Conservation (phyloP, 148 eudicot genomes). For the Rhododendron kiyosumense region DNA sequence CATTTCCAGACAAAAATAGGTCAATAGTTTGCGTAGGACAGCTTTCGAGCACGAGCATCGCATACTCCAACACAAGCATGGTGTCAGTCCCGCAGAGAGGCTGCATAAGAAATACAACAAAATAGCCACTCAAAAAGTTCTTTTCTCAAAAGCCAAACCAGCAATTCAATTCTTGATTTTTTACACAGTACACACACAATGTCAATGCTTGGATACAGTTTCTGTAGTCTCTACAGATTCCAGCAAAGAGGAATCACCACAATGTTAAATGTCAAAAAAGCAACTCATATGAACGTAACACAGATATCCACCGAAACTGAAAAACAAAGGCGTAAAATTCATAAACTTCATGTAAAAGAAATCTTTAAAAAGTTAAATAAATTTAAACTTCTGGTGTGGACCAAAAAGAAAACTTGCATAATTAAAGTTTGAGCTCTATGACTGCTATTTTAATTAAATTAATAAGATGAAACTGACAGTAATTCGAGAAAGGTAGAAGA, state of each 20-base stretch:
- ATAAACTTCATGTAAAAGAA: not conserved
- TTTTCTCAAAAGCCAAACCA: not conserved
- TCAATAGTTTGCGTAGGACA: constrained; percentile 91
- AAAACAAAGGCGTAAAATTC: not conserved
- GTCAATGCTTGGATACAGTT: not conserved
- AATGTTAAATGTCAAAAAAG: not conserved
- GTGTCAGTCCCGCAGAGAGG: constrained; percentile 92
- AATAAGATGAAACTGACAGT: not conserved
- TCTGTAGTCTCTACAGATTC: not conserved
- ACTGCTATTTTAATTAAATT: not conserved
- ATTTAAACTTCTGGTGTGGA: not conserved
- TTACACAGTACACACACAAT: not conserved
- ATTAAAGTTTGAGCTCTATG: not conserved
- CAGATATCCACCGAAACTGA: not conserved
- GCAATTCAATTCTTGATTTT: not conserved
- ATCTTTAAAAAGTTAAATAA: not conserved
- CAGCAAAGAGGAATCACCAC: not conserved
- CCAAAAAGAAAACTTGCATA: not conserved
- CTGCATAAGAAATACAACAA: constrained; percentile 54
- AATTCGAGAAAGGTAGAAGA: not conserved
- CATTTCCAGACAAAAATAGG: constrained; percentile 89
- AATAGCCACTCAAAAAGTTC: not conserved
- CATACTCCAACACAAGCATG: constrained; percentile 90
- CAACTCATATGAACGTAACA: not conserved
- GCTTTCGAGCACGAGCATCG: constrained; percentile 91